phyloP scores from a whole-genome alignment of 106 monocot species.

The Xerophyta viscosa region DNA sequence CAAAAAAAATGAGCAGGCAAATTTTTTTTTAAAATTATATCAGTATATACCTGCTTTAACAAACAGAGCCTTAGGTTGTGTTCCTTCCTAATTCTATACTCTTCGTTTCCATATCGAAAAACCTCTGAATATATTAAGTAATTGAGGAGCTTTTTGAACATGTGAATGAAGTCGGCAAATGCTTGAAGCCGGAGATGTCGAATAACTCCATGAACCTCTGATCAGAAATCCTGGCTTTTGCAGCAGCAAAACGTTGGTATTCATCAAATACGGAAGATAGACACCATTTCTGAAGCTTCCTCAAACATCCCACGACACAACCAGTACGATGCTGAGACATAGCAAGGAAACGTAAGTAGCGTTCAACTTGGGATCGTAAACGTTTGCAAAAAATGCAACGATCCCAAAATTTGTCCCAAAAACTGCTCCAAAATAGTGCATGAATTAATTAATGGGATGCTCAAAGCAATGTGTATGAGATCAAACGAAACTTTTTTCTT shows the following conservation, averaged over 20 bases:
- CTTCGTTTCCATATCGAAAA: no score
- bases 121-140: no score
- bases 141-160: conserved; percentile 11
- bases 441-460: no score
- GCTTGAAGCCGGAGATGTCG: conserved; percentile 35
- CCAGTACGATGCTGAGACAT: conserved; percentile 74
- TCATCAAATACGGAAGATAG: conserved; percentile 66
- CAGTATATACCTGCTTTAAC: no score
- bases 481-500: no score
- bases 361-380: not conserved
- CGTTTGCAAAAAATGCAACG: not conserved
- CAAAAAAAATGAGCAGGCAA: no score
- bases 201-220: conserved; percentile 65
- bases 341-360: not conserved
- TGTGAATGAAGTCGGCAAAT: conserved; percentile 24
- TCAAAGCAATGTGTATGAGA: no score
- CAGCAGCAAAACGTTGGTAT: conserved; percentile 69
- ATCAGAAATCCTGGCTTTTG: conserved; percentile 64
- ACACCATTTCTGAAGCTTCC: conserved; percentile 84
- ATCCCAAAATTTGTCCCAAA: no score
- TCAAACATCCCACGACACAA: conserved; percentile 69
- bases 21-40: no score
- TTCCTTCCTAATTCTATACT: no score
- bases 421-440: no score
- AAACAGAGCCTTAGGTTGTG: no score